Conservation (phyloP, 257 asterid genomes). For the Gentiana dahurica region DNA sequence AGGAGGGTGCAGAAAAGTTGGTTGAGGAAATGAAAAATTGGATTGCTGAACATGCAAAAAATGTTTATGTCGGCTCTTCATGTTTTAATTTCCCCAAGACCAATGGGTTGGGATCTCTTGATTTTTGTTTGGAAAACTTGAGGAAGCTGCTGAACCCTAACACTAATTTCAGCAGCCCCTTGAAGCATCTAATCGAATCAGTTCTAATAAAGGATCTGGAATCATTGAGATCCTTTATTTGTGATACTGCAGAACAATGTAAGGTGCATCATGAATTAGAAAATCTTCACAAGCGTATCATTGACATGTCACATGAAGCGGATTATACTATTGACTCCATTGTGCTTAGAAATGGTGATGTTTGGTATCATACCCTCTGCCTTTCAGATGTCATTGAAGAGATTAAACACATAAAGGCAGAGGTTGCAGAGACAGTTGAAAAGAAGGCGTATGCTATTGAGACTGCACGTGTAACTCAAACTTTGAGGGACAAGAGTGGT, state of each 20-base stretch:
- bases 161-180: background rate
- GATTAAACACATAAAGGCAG: background rate
- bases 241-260: no score
- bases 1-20: background rate
- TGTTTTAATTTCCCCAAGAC: constrained; percentile 1
- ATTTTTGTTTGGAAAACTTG: no score
- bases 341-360: no score
- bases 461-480: background rate
- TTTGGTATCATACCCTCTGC: no score
- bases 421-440: background rate
- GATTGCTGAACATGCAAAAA: background rate
- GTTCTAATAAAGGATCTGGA: background rate
- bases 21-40: background rate
- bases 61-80: background rate
- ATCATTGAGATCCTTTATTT: no score
- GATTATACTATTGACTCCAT: constrained; percentile 1
- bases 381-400: background rate
- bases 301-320: background rate
- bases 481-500: background rate
- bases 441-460: background rate
- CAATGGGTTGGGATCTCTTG: no score
- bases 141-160: background rate
- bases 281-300: background rate
- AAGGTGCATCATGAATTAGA: background rate
- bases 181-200: background rate